These are phyloP conservation scores for Heliamphora pulchella DNA, from an alignment of 179 eudicot species.

Conservation along the genomic window DNA sequence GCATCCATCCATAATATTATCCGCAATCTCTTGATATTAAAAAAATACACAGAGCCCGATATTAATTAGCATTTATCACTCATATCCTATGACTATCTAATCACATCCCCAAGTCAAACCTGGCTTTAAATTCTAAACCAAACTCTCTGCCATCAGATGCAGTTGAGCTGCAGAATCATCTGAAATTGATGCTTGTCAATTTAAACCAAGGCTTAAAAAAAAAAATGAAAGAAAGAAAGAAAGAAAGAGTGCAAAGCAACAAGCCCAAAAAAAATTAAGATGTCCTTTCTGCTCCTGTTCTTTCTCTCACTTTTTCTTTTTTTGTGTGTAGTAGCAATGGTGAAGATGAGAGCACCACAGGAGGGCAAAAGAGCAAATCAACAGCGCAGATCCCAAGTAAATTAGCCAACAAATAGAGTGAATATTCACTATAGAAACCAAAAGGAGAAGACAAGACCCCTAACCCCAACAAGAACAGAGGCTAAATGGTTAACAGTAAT, in stretches of 20 bases:
- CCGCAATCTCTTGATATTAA: too few relatives aligned
- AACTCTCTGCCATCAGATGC: slow-evolving; percentile 1
- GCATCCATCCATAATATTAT: too few relatives aligned
- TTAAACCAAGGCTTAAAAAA: neutral
- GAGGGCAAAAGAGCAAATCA: neutral
- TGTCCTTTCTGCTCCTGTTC: neutral
- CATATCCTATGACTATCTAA: too few relatives aligned
- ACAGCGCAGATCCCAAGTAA: neutral
- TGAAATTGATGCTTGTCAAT: neutral
- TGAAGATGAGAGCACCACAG: neutral
- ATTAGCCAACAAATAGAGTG: neutral
- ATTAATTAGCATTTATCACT: too few relatives aligned
- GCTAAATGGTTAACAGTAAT: neutral
- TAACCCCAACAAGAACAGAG: neutral
- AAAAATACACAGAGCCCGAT: too few relatives aligned
- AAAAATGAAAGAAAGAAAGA: neutral
- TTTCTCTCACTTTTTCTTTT: too few relatives aligned
- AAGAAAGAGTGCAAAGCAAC: neutral
- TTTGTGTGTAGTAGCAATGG: too few relatives aligned
- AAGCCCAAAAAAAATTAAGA: neutral
- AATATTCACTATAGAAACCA: neutral
- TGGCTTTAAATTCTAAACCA: neutral
- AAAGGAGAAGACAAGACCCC: slow-evolving; percentile 2
- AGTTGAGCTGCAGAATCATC: neutral
- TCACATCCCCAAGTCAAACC: too few relatives aligned